Conservation (phyloP, 2,329 filamentous ascomycete species). For the Microcyclosporella mali region DNA sequence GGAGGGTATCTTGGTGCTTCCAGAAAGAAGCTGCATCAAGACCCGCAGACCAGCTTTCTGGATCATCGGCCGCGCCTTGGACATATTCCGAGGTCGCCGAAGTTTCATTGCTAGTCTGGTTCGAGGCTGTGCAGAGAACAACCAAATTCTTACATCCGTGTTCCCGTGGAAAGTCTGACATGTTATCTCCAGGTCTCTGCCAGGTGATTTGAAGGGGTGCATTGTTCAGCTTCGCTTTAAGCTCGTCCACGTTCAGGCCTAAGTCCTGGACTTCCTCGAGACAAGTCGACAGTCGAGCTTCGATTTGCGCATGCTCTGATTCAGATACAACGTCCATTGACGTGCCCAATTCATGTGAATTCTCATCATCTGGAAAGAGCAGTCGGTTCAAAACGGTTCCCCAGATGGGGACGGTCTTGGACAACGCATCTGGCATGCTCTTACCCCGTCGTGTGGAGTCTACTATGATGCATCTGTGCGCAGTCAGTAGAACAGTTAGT, state of each 20-base stretch:
- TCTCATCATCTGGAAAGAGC: constrained; percentile 58
- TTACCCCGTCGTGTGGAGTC: constrained; percentile 92
- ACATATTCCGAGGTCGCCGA: constrained; percentile 67
- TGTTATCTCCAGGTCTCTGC: constrained; percentile 62
- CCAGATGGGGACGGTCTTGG: constrained; percentile 93
- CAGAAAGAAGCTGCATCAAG: constrained; percentile 78
- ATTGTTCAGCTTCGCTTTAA: constrained; percentile 49
- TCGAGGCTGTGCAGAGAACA: constrained; percentile 79
- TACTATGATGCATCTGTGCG: constrained; percentile 65
- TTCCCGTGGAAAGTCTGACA: constrained; percentile 41
- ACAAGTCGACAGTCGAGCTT: constrained; percentile 53
- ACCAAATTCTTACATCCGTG: constrained; percentile 55
- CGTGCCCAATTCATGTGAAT: constrained; percentile 56
- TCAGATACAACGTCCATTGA: constrained; percentile 65
- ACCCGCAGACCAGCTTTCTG: constrained; percentile 82
- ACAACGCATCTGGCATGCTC: constrained; percentile 90
- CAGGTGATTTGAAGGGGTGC: constrained; percentile 75
- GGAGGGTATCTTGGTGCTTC: constrained; percentile 56
- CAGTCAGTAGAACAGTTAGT: not conserved
- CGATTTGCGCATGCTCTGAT: constrained; percentile 77
- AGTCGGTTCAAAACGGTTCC: constrained; percentile 75
- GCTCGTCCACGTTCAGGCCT: constrained; percentile 50
- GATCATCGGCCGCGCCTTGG: constrained; percentile 91
- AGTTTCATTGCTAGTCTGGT: constrained; percentile 65
- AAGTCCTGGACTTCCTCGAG: constrained; percentile 52